These are phyloP conservation scores for Botrytis fabae DNA, from an alignment of 2,329 filamentous ascomycete genomes.

Conservation along the genomic window DNA sequence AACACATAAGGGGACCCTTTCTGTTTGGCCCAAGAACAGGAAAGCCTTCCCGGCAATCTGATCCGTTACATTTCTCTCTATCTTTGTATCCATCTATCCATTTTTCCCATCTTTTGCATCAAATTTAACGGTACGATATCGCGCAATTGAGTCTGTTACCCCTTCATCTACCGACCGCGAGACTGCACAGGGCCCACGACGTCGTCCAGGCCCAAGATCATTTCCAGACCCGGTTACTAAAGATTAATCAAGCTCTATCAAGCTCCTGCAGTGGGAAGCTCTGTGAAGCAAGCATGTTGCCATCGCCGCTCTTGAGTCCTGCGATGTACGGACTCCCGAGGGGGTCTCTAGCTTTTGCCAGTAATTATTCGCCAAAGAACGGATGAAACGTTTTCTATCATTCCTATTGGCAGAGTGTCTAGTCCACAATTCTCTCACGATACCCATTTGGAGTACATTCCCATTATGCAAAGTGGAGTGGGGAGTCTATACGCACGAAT, in stretches of 20 bases:
- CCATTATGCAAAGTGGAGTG: conserved; percentile 12
- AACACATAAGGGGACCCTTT: neutral
- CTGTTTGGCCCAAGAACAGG: neutral
- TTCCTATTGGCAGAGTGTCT: neutral
- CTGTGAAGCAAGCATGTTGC: neutral
- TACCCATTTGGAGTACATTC: conserved; percentile 4
- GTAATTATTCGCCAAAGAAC: neutral
- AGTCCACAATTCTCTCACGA: neutral
- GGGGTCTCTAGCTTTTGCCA: neutral
- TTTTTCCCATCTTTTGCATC: neutral
- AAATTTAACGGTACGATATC: conserved; percentile 5
- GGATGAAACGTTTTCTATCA: neutral
- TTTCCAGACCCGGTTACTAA: conserved; percentile 7
- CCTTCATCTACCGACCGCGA: conserved; percentile 12
- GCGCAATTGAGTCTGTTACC: conserved; percentile 13
- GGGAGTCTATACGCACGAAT: neutral
- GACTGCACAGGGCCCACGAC: neutral
- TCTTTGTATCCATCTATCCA: neutral
- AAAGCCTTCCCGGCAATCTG: neutral
- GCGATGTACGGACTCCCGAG: neutral
- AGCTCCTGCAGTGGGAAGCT: neutral
- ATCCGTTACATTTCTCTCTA: neutral
- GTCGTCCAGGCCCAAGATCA: neutral
- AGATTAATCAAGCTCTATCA: conserved; percentile 10
- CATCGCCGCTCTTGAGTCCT: conserved; percentile 5